Percentiles rank a stretch among this genome's conserved stretches.
Evolutionary conservation across 805 yeast species (phyloP).

Genomic region (Saturnispora sekii): DNA sequence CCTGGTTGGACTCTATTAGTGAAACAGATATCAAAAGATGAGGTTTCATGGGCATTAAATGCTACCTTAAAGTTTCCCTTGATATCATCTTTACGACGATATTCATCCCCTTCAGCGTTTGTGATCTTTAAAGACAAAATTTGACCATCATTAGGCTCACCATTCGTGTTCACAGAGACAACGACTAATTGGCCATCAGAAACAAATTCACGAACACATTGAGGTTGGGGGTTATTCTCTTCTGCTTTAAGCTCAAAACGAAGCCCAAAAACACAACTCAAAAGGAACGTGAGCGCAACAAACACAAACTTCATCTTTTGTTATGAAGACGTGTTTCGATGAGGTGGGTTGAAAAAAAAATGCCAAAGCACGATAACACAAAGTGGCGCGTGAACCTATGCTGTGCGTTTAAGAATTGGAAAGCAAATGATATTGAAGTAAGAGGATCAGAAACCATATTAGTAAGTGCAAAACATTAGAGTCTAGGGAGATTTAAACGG

Average conservation of each 20-base stretch:
- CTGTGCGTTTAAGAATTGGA: too few relatives aligned
- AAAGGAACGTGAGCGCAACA: background rate
- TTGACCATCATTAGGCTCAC: conserved; percentile 83
- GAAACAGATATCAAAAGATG: conserved; percentile 89
- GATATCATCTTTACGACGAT: conserved; percentile 67
- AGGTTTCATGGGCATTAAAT: conserved; percentile 73
- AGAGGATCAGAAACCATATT: too few relatives aligned
- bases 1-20: conserved; percentile 45
- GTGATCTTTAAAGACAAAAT: conserved; percentile 52
- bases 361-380: too few relatives aligned
- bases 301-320: background rate
- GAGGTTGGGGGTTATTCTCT: conserved; percentile 34
- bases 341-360: background rate
- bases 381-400: too few relatives aligned
- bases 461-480: too few relatives aligned
- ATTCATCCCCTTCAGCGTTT: conserved; percentile 80
- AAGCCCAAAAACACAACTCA: conserved; percentile 14
- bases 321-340: background rate
- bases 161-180: conserved; percentile 66
- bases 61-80: conserved; percentile 66
- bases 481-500: too few relatives aligned
- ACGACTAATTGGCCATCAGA: conserved; percentile 80
- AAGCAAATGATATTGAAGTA: too few relatives aligned
- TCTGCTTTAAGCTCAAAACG: conserved; percentile 27
- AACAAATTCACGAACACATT: conserved; percentile 90